Conservation (phyloP, 2,329 filamentous ascomycete species). For the Xylariaceae sp. region DNA sequence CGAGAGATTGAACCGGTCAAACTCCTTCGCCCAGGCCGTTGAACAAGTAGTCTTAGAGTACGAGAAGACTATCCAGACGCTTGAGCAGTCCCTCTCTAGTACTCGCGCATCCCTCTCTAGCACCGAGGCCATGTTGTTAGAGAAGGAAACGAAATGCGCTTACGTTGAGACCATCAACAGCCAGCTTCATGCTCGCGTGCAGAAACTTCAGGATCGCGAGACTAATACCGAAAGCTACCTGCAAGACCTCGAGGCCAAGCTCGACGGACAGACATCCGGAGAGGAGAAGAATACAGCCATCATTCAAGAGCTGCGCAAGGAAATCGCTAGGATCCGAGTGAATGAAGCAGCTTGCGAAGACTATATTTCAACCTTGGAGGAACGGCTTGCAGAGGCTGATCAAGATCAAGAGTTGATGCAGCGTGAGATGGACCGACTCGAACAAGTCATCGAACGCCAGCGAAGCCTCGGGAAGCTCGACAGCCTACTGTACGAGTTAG, state of each 20-base stretch:
- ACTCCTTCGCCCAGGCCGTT: conserved; percentile 93
- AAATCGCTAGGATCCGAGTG: conserved; percentile 85
- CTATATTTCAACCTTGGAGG: conserved; percentile 96
- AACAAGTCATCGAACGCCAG: conserved; percentile 94
- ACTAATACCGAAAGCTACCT: conserved; percentile 91
- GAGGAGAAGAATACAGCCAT: conserved; percentile 92
- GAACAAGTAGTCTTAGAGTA: conserved; percentile 97
- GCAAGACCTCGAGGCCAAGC: conserved; percentile 86
- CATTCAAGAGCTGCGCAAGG: conserved; percentile 86
- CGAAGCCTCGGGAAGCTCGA: conserved; percentile 94
- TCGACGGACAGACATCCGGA: conserved; percentile 88
- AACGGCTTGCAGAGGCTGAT: conserved; percentile 92
- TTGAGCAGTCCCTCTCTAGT: conserved; percentile 89
- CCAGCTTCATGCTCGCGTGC: conserved; percentile 87
- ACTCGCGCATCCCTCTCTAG: conserved; percentile 83
- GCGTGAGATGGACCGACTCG: conserved; percentile 90
- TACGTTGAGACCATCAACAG: conserved; percentile 91
- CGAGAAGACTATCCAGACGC: conserved; percentile 94
- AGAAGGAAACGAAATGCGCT: conserved; percentile 92
- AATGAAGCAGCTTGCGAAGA: conserved; percentile 92
- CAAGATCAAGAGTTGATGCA: conserved; percentile 98
- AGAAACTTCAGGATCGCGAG: conserved; percentile 92
- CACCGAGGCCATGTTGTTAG: conserved; percentile 85
- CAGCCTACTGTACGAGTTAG: conserved; percentile 88
- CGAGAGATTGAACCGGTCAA: conserved; percentile 90